A percentile compares a stretch with the other conserved stretches of the same genome.
These are phyloP conservation scores for Intubia oerlemansii DNA, from an alignment of 2,329 filamentous ascomycete species.

Conservation along the genomic window DNA sequence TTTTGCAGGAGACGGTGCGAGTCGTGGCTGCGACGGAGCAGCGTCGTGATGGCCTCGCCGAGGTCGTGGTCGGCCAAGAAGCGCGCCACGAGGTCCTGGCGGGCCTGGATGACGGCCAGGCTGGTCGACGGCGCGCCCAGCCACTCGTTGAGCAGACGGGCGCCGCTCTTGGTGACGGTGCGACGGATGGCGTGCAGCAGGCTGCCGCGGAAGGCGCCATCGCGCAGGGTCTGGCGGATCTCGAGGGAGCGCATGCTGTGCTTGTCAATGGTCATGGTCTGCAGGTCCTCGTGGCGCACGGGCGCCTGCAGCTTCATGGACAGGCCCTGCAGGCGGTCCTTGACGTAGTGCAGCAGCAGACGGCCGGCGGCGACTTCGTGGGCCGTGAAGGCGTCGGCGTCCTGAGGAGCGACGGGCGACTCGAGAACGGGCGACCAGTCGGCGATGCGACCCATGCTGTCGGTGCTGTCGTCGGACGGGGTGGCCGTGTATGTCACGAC, in stretches of 20 bases:
- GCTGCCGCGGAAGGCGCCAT: slow-evolving; percentile 61
- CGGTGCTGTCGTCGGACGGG: slow-evolving; percentile 14
- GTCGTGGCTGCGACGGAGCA: slow-evolving; percentile 61
- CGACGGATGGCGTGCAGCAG: slow-evolving; percentile 73
- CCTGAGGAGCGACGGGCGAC: slow-evolving; percentile 35
- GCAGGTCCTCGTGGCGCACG: slow-evolving; percentile 46
- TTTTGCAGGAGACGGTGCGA: slow-evolving; percentile 81
- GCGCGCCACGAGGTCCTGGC: slow-evolving; percentile 61
- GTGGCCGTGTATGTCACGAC: not conserved
- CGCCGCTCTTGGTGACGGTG: slow-evolving; percentile 81
- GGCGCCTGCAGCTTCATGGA: slow-evolving; percentile 72
- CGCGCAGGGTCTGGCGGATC: slow-evolving; percentile 67
- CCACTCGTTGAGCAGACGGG: slow-evolving; percentile 64
- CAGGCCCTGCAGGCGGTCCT: slow-evolving; percentile 53
- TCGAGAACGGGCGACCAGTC: slow-evolving; percentile 66
- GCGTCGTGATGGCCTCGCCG: slow-evolving; percentile 43
- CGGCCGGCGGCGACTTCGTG: slow-evolving; percentile 60
- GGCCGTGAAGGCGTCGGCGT: slow-evolving; percentile 33
- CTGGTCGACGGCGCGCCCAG: slow-evolving; percentile 76
- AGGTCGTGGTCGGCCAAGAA: slow-evolving; percentile 48
- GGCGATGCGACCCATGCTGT: too few species aligned
- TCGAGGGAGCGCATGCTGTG: slow-evolving; percentile 80
- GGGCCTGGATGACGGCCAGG: slow-evolving; percentile 50
- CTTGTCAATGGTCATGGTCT: slow-evolving; percentile 79
- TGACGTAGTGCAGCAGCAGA: slow-evolving; percentile 67